These are phyloP conservation scores for Yamadazyma epiphylla DNA, from an alignment of 1,139 yeast genomes.

Conservation along the genomic window DNA sequence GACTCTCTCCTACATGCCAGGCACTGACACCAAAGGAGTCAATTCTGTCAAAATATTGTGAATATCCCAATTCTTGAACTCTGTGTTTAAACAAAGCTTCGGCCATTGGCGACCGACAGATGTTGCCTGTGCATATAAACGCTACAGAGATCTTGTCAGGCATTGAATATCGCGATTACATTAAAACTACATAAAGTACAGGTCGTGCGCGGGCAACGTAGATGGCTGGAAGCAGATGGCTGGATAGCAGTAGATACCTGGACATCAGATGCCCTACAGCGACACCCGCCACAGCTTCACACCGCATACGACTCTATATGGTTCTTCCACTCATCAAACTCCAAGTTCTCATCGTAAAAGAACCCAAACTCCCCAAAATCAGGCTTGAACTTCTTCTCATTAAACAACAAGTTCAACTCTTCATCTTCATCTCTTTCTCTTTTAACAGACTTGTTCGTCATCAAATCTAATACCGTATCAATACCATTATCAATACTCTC, in stretches of 20 bases:
- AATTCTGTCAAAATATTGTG: conserved; percentile 43
- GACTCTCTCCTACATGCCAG: conserved; percentile 77
- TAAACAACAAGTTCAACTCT: conserved; percentile 31
- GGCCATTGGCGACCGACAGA: conserved; percentile 98
- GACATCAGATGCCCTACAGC: too few relatives aligned
- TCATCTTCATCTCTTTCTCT: conserved; percentile 23
- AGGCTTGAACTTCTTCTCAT: conserved; percentile 30
- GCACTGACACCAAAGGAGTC: conserved; percentile 91
- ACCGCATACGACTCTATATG: neutral
- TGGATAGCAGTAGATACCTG: too few relatives aligned
- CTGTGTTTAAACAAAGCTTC: conserved; percentile 80
- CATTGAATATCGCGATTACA: neutral
- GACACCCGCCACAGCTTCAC: too few relatives aligned
- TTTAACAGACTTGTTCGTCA: conserved; percentile 16
- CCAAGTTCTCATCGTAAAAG: conserved; percentile 29
- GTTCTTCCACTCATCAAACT: conserved; percentile 39
- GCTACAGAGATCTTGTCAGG: conserved; percentile 54
- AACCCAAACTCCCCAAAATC: conserved; percentile 20
- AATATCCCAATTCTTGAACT: conserved; percentile 48
- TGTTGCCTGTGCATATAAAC: conserved; percentile 89
- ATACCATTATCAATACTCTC: conserved; percentile 16
- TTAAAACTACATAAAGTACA: neutral
- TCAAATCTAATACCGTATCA: conserved; percentile 22
- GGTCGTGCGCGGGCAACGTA: too few relatives aligned
- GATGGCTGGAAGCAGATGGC: too few relatives aligned